Evolutionary conservation across 352 stramenopile species (phyloP).

Genomic region (Thalassiosira delicatula): DNA sequence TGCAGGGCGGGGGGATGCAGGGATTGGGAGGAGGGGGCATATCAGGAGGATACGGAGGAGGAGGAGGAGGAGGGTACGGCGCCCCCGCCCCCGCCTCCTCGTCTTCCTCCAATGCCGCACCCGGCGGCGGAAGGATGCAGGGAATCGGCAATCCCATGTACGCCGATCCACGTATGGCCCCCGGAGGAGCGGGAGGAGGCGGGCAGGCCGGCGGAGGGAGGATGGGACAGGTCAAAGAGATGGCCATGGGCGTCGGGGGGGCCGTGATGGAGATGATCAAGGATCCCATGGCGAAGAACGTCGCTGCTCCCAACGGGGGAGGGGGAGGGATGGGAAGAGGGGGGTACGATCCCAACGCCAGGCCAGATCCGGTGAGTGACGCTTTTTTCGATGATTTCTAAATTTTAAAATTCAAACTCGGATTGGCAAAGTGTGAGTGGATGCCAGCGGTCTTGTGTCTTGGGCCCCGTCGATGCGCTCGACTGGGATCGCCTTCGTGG

Average conservation of each 20-base stretch:
- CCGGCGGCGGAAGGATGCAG: no score
- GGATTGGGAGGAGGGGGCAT: not conserved
- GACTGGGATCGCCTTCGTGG: no score
- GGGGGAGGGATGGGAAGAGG: constrained; percentile 47
- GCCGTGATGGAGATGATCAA: constrained; percentile 82
- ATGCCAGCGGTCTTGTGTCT: no score
- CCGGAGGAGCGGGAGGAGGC: constrained; percentile 20
- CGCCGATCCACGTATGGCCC: constrained; percentile 84
- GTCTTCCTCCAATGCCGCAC: constrained; percentile 57
- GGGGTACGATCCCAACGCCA: constrained; percentile 38
- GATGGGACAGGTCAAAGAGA: constrained; percentile 36
- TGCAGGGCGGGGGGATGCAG: no score
- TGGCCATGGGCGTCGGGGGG: constrained; percentile 60
- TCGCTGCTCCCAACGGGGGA: not conserved
- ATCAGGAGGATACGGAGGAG: constrained; percentile 59
- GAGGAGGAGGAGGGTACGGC: constrained; percentile 65
- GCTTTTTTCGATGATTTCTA: no score
- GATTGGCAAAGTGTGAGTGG: no score
- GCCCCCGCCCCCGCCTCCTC: constrained; percentile 34
- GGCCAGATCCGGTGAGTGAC: constrained; percentile 56
- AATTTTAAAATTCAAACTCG: no score
- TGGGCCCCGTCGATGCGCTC: no score
- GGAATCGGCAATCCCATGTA: constrained; percentile 96
- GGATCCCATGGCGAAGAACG: constrained; percentile 80
- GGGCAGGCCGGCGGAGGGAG: not conserved